Percentiles rank a stretch among this genome's conserved stretches.
Evolutionary conservation across 2,329 filamentous ascomycete species (phyloP).

Genomic region (Neofusicoccum parvum): DNA sequence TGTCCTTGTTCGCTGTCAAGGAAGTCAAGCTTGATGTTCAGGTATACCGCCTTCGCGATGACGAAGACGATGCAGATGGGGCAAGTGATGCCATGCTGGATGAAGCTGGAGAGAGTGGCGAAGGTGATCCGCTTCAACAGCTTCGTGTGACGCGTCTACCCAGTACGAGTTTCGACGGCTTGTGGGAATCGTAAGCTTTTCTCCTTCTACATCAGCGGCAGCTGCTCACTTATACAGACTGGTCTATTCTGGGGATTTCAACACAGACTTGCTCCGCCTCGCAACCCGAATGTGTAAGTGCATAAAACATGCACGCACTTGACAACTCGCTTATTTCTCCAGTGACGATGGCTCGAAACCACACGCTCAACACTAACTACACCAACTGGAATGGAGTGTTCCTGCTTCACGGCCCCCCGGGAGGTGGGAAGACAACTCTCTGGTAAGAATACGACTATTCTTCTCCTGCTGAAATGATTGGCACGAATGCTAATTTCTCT

Average conservation of each 20-base stretch:
- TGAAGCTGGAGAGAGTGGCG: slow-evolving; percentile 28
- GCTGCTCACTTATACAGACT: slow-evolving; percentile 30
- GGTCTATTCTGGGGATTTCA: slow-evolving; percentile 47
- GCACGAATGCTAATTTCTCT: slow-evolving; percentile 23
- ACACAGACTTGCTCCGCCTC: slow-evolving; percentile 44
- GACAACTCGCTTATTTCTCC: neutral
- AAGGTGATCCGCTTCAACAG: slow-evolving; percentile 30
- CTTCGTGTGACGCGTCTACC: slow-evolving; percentile 41
- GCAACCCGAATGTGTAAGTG: slow-evolving; percentile 41
- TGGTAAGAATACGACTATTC: slow-evolving; percentile 29
- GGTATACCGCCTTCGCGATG: slow-evolving; percentile 41
- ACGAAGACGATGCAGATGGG: slow-evolving; percentile 29
- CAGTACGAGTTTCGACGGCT: slow-evolving; percentile 41
- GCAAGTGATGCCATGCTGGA: neutral
- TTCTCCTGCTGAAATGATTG: too few relatives aligned
- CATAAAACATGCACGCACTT: neutral
- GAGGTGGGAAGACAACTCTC: slow-evolving; percentile 47
- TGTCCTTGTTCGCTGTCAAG: slow-evolving; percentile 28
- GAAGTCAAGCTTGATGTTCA: slow-evolving; percentile 46
- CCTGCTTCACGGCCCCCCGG: slow-evolving; percentile 47
- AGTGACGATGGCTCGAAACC: slow-evolving; percentile 38
- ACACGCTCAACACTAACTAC: slow-evolving; percentile 38
- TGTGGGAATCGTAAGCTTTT: slow-evolving; percentile 46
- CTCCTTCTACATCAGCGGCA: too few relatives aligned
- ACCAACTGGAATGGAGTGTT: slow-evolving; percentile 51